Conservation (phyloP, 176 grass and related monocot species). For the Hyparrhenia diplandra region DNA sequence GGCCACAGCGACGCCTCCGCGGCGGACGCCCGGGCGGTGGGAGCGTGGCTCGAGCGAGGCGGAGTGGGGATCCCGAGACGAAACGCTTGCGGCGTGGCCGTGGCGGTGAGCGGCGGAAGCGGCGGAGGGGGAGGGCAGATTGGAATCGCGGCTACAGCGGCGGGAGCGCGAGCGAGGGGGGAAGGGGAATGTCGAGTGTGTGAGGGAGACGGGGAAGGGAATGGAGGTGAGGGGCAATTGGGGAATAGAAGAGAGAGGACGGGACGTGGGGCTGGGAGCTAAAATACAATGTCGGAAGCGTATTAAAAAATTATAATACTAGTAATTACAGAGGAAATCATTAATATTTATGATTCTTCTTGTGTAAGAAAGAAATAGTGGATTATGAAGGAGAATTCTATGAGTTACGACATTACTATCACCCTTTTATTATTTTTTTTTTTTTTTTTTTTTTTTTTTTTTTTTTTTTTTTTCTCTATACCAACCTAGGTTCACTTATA, state of each 20-base stretch:
- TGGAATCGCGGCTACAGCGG: conserved; percentile 16
- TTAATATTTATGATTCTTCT: no score
- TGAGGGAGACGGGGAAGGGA: neutral
- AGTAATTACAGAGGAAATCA: neutral
- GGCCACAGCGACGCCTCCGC: neutral
- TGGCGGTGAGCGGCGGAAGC: neutral
- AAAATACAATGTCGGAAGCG: neutral
- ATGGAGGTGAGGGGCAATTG: neutral
- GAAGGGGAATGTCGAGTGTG: neutral
- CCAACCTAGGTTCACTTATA: no score
- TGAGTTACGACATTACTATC: no score
- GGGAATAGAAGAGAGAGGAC: neutral
- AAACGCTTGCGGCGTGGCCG: conserved; percentile 19
- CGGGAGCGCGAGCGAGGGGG: neutral
- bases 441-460: no score
- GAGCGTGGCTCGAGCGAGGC: neutral
- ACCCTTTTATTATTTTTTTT: no score
- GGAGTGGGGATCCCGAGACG: neutral
- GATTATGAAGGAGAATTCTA: no score
- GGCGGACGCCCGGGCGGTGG: neutral
- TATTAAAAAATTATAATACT: neutral
- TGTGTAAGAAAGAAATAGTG: no score
- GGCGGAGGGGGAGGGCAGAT: neutral
- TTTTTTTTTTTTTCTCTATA: no score
- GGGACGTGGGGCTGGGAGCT: neutral